Base-by-base conservation (phyloP, 495 filamentous ascomycete species). In the Aspergillus asperescens region DNA sequence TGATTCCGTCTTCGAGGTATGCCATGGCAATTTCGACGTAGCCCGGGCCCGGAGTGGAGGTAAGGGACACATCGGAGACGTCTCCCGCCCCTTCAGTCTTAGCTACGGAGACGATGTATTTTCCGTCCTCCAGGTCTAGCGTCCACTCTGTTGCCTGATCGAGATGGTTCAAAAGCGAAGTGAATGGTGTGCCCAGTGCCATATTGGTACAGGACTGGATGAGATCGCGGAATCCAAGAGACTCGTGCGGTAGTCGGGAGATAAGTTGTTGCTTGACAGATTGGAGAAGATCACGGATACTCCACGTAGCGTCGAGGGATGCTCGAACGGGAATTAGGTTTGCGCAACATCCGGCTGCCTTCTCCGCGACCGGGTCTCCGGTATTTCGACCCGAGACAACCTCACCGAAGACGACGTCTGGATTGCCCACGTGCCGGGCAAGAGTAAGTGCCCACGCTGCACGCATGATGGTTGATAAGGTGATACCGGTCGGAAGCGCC, bases 381-480 rank as follows among this genome's bases (percentile, higher is more conserved):
- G 22, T 34, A 38, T 69, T 64, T 10, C 73, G 61, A 9, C 73
- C 74, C 1, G 71, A 65, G 19, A 74, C 50, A 10, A 65, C 69
- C 24, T 65, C 66, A 3, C 72, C 72, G 52, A 73, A 74, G 10
- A 73, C 57, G 22, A 73, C 64, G 54, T 74, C 72, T 7, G 63
- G 50, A 19, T 38, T 56, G 12, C 57, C 57, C 13, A 68, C 63
- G 48, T 67, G 72, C 18, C 57, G 58, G 2, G 70, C 68, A 0
- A 75, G 60, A 0, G 77, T 62, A 0, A 79, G 54, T 0, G 72
- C 76, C 80, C 79, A 83, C 2, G 77, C 77, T 5, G 70, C 76
- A 2, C 78, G 73, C 18, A 83, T 74, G 4, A 78, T 52, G 0
- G 76, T 78, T 7, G 80, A 70, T 7, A 75, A 52, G 0, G 78